A percentile compares a stretch with the other conserved stretches of the same genome.
Evolutionary conservation across 305 asterid species (phyloP).

Genomic region (Petunia hybrid): DNA sequence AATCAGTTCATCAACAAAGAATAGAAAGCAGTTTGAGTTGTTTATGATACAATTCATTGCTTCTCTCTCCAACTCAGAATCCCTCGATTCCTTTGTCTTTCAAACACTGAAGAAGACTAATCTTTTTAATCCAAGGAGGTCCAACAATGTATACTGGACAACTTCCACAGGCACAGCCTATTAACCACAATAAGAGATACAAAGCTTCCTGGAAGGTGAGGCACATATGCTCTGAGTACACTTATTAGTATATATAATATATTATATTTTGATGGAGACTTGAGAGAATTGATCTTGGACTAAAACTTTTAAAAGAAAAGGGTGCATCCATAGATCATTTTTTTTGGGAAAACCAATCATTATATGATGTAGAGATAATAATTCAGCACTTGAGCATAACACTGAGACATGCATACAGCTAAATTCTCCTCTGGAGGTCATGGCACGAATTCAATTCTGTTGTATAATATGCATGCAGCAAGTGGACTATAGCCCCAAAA

Average conservation of each 20-base stretch:
- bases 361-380: neutral
- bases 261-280: too few species aligned
- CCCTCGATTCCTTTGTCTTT: too few species aligned
- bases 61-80: too few species aligned
- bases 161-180: too few species aligned
- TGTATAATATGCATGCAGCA: conserved; percentile 1
- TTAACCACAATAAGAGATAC: too few species aligned
- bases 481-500: neutral
- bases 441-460: neutral
- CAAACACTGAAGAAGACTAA: too few species aligned
- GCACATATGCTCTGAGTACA: too few species aligned
- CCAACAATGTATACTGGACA: neutral
- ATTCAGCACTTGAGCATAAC: neutral
- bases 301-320: neutral
- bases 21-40: neutral
- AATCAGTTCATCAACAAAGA: neutral
- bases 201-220: too few species aligned
- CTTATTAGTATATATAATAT: too few species aligned
- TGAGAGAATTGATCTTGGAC: neutral
- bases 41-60: neutral
- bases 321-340: neutral
- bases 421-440: conserved; percentile 2
- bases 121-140: neutral
- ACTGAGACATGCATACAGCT: conserved; percentile 11
- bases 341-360: neutral